Conservation (phyloP, 2,329 filamentous ascomycete genomes). For the Neopestalotiopsis sp. region DNA sequence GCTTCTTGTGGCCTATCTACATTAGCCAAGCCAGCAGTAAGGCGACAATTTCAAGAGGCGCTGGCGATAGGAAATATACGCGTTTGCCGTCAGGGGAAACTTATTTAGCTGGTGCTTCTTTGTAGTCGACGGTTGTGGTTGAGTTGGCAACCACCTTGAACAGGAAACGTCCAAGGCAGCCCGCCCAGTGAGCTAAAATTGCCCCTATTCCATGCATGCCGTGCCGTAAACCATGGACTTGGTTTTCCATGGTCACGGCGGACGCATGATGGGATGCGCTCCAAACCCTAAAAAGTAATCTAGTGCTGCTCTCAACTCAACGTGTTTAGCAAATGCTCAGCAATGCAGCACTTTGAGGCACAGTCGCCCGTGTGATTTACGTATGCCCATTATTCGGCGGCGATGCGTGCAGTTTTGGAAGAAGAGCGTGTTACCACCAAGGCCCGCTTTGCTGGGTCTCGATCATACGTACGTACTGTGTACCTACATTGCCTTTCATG, state of each 20-base stretch:
- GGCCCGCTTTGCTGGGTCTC: constrained; percentile 6
- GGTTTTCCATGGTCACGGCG: background rate
- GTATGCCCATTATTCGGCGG: no score
- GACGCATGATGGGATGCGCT: background rate
- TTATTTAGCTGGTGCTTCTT: background rate
- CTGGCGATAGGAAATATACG: no score
- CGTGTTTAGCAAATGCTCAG: background rate
- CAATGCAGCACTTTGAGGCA: no score
- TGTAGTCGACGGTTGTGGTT: background rate
- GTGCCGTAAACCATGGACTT: background rate
- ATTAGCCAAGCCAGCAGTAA: no score
- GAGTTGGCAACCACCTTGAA: background rate
- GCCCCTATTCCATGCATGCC: constrained; percentile 1
- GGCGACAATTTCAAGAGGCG: no score
- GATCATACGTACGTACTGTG: background rate
- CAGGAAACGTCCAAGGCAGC: background rate
- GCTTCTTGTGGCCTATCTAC: no score
- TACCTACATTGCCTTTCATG: background rate
- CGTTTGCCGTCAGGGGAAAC: background rate
- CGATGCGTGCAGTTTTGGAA: background rate
- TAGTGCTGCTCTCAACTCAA: background rate
- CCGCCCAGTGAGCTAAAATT: background rate
- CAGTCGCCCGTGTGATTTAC: no score
- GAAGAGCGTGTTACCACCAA: background rate
- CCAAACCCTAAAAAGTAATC: background rate